phyloP scores from a whole-genome alignment of 306 rosid genomes.

The Leucaena leucocephala region DNA sequence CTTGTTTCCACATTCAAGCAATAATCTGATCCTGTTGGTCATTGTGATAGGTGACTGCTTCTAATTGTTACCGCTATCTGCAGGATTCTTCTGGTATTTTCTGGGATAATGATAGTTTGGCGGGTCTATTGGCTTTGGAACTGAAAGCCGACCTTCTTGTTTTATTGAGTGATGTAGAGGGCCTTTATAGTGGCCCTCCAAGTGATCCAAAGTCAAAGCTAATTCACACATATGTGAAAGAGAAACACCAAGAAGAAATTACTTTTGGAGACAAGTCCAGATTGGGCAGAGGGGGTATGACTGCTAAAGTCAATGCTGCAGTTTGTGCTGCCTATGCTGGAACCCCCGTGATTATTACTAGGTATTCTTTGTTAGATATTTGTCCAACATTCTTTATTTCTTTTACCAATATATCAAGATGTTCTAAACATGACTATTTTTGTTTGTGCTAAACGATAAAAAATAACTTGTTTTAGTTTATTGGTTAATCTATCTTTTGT shows the following conservation, averaged over 20 bases:
- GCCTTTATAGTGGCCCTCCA: conserved; percentile 95
- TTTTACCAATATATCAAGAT: conserved; percentile 2
- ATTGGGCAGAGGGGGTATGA: conserved; percentile 96
- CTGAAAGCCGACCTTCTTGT: conserved; percentile 94
- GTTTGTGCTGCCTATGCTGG: conserved; percentile 76
- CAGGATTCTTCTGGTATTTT: conserved; percentile 98
- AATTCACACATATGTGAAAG: conserved; percentile 78
- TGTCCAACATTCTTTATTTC: neutral
- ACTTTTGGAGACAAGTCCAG: conserved; percentile 97
- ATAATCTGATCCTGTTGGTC: conserved; percentile 4
- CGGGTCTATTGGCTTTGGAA: conserved; percentile 82
- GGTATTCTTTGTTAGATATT: conserved; percentile 47
- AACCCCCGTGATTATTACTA: conserved; percentile 86
- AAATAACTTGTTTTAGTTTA: neutral
- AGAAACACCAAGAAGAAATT: conserved; percentile 80
- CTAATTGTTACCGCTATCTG: conserved; percentile 41
- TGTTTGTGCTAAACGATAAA: neutral
- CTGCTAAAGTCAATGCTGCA: conserved; percentile 94
- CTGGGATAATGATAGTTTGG: conserved; percentile 99
- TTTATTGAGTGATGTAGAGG: conserved; percentile 94
- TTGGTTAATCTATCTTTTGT: conserved; percentile 15
- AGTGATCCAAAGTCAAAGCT: conserved; percentile 80
- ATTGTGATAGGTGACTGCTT: conserved; percentile 27
- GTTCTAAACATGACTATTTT: neutral
- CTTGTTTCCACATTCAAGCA: neutral